phyloP scores from a whole-genome alignment of 2,329 filamentous ascomycete genomes.

The Chrysosphaeria jannelii region DNA sequence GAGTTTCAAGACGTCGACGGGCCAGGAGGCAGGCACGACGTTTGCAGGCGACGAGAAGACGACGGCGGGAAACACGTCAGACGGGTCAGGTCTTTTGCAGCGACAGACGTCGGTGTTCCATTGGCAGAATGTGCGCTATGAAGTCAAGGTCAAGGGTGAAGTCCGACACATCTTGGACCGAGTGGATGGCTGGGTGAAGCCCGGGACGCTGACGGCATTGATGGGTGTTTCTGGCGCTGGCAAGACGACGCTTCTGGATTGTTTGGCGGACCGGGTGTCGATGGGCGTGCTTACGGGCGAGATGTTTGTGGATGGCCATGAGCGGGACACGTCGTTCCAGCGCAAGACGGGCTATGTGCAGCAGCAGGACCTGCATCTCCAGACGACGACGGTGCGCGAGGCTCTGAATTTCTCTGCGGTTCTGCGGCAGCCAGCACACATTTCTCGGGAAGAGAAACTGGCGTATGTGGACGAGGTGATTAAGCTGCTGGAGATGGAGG shows the following conservation, averaged over 20 bases:
- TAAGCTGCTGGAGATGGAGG: constrained; percentile 65
- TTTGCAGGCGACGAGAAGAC: constrained; percentile 1
- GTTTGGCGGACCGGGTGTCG: constrained; percentile 55
- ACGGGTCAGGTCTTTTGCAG: constrained; percentile 15
- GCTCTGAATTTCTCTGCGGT: constrained; percentile 64
- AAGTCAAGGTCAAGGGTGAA: constrained; percentile 51
- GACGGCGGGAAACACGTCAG: constrained; percentile 1
- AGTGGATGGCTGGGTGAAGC: constrained; percentile 87
- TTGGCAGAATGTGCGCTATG: constrained; percentile 57
- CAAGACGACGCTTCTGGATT: constrained; percentile 72
- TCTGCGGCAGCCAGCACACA: constrained; percentile 51
- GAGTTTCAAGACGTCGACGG: constrained; percentile 10
- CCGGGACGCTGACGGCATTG: constrained; percentile 62
- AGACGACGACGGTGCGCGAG: constrained; percentile 65
- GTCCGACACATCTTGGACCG: constrained; percentile 49
- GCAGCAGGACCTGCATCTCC: constrained; percentile 75
- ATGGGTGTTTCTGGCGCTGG: constrained; percentile 84
- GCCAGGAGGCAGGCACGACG: constrained; percentile 17
- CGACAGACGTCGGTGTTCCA: constrained; percentile 56
- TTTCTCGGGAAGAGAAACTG: constrained; percentile 47
- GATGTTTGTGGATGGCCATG: constrained; percentile 36
- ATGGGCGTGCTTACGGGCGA: constrained; percentile 74
- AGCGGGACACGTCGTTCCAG: constrained; percentile 58
- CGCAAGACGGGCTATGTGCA: constrained; percentile 80
- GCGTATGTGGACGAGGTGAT: constrained; percentile 81